Conservation (phyloP, 2,329 filamentous ascomycete species). For the Apiospora kogelbergensis region DNA sequence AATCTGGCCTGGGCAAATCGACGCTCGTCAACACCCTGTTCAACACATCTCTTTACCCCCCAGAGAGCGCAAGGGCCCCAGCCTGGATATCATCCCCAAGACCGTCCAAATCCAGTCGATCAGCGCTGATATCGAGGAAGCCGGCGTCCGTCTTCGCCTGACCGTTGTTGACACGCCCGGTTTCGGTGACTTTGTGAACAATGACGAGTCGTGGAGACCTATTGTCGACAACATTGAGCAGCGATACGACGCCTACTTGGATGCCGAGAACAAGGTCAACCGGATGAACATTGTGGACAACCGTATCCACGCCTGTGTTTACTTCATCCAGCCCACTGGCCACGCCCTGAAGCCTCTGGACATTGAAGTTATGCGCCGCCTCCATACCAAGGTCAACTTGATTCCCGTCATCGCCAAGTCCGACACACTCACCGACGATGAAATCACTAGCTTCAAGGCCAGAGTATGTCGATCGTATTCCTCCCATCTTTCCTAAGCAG, state of each 20-base stretch:
- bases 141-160: conserved; percentile 90
- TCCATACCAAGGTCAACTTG: conserved; percentile 99
- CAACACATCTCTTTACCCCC: conserved; percentile 99
- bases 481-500: neutral
- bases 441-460: conserved; percentile 91
- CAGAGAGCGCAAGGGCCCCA: conserved; percentile 96
- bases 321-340: conserved; percentile 98
- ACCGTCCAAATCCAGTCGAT: conserved; percentile 93
- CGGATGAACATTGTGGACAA: conserved; percentile 99
- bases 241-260: conserved; percentile 96
- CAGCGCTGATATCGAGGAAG: conserved; percentile 96
- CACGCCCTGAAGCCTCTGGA: conserved; percentile 98
- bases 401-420: conserved; percentile 99
- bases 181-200: conserved; percentile 99
- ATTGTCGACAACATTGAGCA: conserved; percentile 99
- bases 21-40: conserved; percentile 99
- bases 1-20: conserved; percentile 98
- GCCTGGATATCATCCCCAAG: conserved; percentile 97
- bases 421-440: conserved; percentile 95
- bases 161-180: conserved; percentile 98
- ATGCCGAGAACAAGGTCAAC: conserved; percentile 99
- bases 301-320: conserved; percentile 97
- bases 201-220: conserved; percentile 98
- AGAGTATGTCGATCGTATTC: conserved; percentile 65
- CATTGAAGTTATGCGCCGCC: conserved; percentile 98